Evolutionary conservation across 352 stramenopile species (phyloP), one percentile per base, ranked within the genome.

Genomic region (Phytophthora europaea): DNA sequence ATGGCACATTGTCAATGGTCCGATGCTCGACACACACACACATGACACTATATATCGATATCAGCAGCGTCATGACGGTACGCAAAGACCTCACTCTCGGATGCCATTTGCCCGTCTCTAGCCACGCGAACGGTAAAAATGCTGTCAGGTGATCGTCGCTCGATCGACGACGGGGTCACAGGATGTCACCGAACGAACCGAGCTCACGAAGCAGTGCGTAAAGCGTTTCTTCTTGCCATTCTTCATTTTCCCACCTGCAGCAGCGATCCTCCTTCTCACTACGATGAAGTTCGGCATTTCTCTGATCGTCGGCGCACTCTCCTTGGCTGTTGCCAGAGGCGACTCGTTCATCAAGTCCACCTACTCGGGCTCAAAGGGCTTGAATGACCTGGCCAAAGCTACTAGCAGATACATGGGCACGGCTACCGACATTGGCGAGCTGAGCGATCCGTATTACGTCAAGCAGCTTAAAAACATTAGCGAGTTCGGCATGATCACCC

Each of bases 81-180:
- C 36, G 18, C 36, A 0, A 45, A 45, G 36, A 18, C 36, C 36
- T 15, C 38, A n/a, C 38, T 43, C 36, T 47, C 15, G 15, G 38
- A 18, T 26, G 26, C 51, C 34, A 57, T 22, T 57, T 57, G 23
- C 51, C 50, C 23, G 51, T 57, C 51, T 57, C 47, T 47, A 33
- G 16, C 23, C 60, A 67, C 54, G 23, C 61, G 61, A 69, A 68
- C 50, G 36, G 61, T 68, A 61, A 68, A 68, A 68, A 69, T 62
- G 51, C 26, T 28, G 43, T 45, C 43, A 65, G 58, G 40, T 59
- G 45, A 58, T 67, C 60, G 47, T 67, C 60, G 60, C 33, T 31
- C 33, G 45, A 59, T 66, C 34, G 47, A 22, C 20, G 10, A 8
- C 6, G 6, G 57, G 15, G 26, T 40, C 22, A 59, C 60, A 8